Conservation (phyloP, 1,284 basidiomycete species). For the Ustilago xerochloae region DNA sequence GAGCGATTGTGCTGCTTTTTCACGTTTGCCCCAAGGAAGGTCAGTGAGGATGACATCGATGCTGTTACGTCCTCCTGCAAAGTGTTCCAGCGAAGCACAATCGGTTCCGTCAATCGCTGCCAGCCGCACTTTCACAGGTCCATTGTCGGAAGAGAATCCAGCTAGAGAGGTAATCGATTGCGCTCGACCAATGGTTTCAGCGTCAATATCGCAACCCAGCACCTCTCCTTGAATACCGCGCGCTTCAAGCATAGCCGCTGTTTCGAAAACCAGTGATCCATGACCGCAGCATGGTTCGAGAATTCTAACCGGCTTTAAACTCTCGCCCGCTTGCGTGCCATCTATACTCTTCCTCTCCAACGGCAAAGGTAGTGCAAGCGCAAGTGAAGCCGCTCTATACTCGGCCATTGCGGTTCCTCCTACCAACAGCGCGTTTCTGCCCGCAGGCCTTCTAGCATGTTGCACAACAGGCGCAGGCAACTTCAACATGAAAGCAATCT, state of each 20-base stretch:
- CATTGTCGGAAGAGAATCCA: constrained; percentile 10
- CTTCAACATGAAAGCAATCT: constrained; percentile 42
- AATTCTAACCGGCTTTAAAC: constrained; percentile 18
- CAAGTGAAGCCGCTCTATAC: constrained; percentile 45
- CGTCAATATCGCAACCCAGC: constrained; percentile 40
- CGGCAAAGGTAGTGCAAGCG: constrained; percentile 35
- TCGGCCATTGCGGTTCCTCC: constrained; percentile 49
- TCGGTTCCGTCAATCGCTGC: constrained; percentile 29
- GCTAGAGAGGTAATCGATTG: constrained; percentile 21
- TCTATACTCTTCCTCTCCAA: constrained; percentile 9
- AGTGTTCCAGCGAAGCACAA: constrained; percentile 13
- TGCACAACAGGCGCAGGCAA: constrained; percentile 15
- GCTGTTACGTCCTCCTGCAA: constrained; percentile 28
- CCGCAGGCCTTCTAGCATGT: constrained; percentile 20
- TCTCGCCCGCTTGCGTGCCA: neutral
- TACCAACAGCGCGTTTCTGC: constrained; percentile 35
- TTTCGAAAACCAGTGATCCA: constrained; percentile 45
- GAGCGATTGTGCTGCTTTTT: constrained; percentile 36
- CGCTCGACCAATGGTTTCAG: constrained; percentile 29
- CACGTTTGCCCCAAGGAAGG: constrained; percentile 48
- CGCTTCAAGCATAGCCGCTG: constrained; percentile 41
- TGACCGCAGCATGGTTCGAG: constrained; percentile 53
- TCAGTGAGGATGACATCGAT: constrained; percentile 55
- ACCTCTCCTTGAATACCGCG: constrained; percentile 30
- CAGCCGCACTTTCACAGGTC: constrained; percentile 13